Evolutionary conservation across 108 stramenopile genomes (phyloP).

Genomic region (Epithemia pelagica): DNA sequence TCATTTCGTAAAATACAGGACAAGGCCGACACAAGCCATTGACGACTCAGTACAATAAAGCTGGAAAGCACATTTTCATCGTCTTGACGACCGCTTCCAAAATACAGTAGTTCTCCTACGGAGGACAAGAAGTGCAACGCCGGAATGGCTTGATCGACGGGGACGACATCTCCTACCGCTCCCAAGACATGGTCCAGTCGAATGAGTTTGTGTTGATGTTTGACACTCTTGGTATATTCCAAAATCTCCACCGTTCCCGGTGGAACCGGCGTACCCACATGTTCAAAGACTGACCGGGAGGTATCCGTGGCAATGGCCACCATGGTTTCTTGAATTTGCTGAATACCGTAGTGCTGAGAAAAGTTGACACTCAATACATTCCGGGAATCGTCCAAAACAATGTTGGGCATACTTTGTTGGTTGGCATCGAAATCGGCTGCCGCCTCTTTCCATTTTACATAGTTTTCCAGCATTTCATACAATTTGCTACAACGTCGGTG

Average conservation of each 20-base stretch:
- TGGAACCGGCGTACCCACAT: slow-evolving; percentile 40
- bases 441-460: slow-evolving; percentile 23
- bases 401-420: slow-evolving; percentile 18
- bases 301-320: slow-evolving; percentile 33
- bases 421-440: slow-evolving; percentile 10
- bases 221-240: slow-evolving; percentile 29
- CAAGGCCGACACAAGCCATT: slow-evolving; percentile 73
- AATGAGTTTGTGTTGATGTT: slow-evolving; percentile 39
- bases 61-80: slow-evolving; percentile 42
- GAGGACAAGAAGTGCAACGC: slow-evolving; percentile 34
- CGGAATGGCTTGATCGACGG: slow-evolving; percentile 21
- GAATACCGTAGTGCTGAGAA: slow-evolving; percentile 25
- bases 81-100: slow-evolving; percentile 13
- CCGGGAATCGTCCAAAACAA: slow-evolving; percentile 24
- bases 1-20: slow-evolving; percentile 60
- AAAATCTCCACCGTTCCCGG: slow-evolving; percentile 22
- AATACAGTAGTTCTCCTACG: slow-evolving; percentile 48
- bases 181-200: slow-evolving; percentile 35
- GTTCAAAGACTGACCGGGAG: slow-evolving; percentile 32
- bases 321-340: slow-evolving; percentile 33
- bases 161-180: slow-evolving; percentile 18
- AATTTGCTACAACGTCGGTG: slow-evolving; percentile 41
- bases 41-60: slow-evolving; percentile 58
- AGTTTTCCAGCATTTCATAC: slow-evolving; percentile 40
- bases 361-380: slow-evolving; percentile 26